Conservation (phyloP, 306 rosid genomes). For the Luffa acutangula region DNA sequence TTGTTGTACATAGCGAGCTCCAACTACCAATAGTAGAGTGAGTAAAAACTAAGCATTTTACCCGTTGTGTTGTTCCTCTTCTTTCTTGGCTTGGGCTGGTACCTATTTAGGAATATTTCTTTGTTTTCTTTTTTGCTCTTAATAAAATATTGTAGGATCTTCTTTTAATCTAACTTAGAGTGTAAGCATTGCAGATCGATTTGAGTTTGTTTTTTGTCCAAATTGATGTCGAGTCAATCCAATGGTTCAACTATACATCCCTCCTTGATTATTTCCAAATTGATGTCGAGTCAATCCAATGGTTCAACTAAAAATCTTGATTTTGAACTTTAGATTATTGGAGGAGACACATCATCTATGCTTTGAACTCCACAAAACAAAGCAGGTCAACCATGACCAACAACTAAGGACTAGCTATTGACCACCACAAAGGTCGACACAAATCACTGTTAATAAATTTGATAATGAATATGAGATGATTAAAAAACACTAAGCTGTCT, state of each 20-base stretch:
- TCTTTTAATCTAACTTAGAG: not conserved
- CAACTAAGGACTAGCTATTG: too few species aligned
- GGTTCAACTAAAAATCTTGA: too few species aligned
- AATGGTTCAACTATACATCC: not conserved
- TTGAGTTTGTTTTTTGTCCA: not conserved
- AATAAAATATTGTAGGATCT: not conserved
- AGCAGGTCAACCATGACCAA: too few species aligned
- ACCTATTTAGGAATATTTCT: not conserved
- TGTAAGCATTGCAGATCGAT: not conserved
- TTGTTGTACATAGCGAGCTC: not conserved
- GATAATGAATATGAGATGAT: too few species aligned
- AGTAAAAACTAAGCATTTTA: not conserved
- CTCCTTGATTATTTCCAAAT: too few species aligned
- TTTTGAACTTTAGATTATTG: too few species aligned
- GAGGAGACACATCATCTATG: too few species aligned
- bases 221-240: not conserved
- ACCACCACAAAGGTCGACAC: too few species aligned
- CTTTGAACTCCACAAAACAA: too few species aligned
- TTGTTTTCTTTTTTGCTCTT: not conserved
- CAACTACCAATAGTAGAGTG: not conserved
- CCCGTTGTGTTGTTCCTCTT: not conserved
- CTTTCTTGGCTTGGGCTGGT: not conserved
- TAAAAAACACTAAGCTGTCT: too few species aligned
- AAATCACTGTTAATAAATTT: too few species aligned
- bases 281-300: too few species aligned